A percentile compares a stretch with the other conserved stretches of the same genome.
These are phyloP conservation scores for Pleurotus tuber-regium DNA, from an alignment of 768 basidiomycete genomes.

Conservation along the genomic window DNA sequence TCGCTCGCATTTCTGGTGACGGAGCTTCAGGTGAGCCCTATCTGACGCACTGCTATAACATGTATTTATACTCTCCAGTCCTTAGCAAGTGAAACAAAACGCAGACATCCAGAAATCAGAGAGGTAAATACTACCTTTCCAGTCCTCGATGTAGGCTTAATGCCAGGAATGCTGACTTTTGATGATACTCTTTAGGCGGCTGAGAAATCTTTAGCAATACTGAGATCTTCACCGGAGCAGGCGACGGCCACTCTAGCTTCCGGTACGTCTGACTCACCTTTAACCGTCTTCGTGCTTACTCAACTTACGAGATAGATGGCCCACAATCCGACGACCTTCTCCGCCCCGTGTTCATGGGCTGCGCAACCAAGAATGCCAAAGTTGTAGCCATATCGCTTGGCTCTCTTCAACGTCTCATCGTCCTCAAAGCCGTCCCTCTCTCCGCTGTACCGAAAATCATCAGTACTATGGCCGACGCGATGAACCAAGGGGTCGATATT, in stretches of 20 bases:
- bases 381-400: conserved; percentile 90
- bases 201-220: conserved; percentile 80
- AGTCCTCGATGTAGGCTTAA: conserved; percentile 16
- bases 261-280: no score
- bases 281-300: no score
- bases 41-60: conserved; percentile 1
- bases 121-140: conserved; percentile 55
- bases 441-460: conserved; percentile 78
- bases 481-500: conserved; percentile 95
- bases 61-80: conserved; percentile 48
- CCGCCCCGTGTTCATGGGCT: conserved; percentile 90
- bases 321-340: conserved; percentile 80
- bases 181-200: conserved; percentile 66
- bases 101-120: conserved; percentile 90
- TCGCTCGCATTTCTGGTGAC: conserved; percentile 70
- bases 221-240: conserved; percentile 81
- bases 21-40: conserved; percentile 57
- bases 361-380: conserved; percentile 90
- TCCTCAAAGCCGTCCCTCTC: conserved; percentile 81
- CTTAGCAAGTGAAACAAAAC: conserved; percentile 81
- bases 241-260: conserved; percentile 69
- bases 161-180: no score
- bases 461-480: conserved; percentile 80
- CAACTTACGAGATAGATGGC: conserved; percentile 46
- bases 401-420: conserved; percentile 86